A percentile compares a stretch with the other conserved stretches of the same genome.
phyloP scores from a whole-genome alignment of 768 basidiomycete genomes.

The Naganishia vishniacii region DNA sequence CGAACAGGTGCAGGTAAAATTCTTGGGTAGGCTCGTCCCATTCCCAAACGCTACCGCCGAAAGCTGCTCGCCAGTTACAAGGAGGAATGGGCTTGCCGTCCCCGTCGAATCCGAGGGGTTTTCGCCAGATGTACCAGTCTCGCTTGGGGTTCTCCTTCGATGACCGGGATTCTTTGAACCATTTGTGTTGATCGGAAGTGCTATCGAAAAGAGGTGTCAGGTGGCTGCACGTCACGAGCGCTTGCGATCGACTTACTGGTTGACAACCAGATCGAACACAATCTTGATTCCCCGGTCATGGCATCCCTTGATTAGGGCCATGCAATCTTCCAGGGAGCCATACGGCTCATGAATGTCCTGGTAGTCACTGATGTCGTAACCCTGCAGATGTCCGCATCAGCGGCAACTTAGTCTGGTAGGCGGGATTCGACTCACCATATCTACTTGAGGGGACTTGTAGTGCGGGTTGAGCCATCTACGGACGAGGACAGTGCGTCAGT shows the following conservation, averaged over 20 bases:
- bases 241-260: conserved; percentile 51
- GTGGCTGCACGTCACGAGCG: not conserved
- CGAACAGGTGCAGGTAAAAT: conserved; percentile 28
- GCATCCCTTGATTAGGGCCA: conserved; percentile 42
- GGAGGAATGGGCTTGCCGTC: conserved; percentile 60
- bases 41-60: conserved; percentile 26
- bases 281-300: conserved; percentile 67
- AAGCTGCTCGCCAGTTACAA: conserved; percentile 60
- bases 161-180: conserved; percentile 62
- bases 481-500: not conserved
- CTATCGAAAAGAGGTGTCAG: not conserved
- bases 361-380: conserved; percentile 54
- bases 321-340: conserved; percentile 24
- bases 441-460: conserved; percentile 62
- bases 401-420: not conserved
- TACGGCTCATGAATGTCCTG: conserved; percentile 59
- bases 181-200: conserved; percentile 56
- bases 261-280: conserved; percentile 72
- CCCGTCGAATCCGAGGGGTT: conserved; percentile 54
- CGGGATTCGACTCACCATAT: conserved; percentile 55
- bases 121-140: conserved; percentile 75
- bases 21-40: conserved; percentile 25
- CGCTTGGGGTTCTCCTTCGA: conserved; percentile 58
- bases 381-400: not conserved
- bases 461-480: conserved; percentile 64